Percentiles rank a stretch among this genome's conserved stretches.
Evolutionary conservation across 2,329 filamentous ascomycete genomes (phyloP).

Genomic region (Beauveria sp.): DNA sequence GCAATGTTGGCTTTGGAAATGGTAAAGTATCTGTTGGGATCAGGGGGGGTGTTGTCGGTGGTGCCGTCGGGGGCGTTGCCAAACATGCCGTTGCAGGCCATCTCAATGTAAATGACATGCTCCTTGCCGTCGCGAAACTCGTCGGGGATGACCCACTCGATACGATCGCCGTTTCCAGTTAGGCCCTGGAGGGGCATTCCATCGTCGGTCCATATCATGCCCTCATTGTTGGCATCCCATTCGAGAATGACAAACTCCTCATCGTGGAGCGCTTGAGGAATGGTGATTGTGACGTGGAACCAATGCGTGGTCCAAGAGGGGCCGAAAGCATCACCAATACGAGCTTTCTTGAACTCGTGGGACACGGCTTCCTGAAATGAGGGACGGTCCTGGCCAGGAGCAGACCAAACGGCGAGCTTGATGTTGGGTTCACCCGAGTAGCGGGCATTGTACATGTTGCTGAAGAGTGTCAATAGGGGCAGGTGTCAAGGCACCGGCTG

Average conservation of each 20-base stretch:
- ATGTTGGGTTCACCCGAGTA: constrained; percentile 65
- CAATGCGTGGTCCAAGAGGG: constrained; percentile 97
- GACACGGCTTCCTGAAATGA: constrained; percentile 76
- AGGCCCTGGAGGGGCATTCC: constrained; percentile 88
- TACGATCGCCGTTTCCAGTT: constrained; percentile 80
- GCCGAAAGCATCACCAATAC: constrained; percentile 73
- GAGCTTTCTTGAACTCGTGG: constrained; percentile 66
- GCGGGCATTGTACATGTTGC: constrained; percentile 32
- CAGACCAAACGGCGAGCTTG: constrained; percentile 79
- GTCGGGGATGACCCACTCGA: constrained; percentile 85
- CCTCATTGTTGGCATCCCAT: constrained; percentile 93
- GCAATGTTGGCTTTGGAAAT: constrained; percentile 77
- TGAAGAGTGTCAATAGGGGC: constrained; percentile 18
- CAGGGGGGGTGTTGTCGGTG: constrained; percentile 72
- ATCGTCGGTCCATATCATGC: constrained; percentile 85
- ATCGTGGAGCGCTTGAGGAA: constrained; percentile 64
- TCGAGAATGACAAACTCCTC: constrained; percentile 88
- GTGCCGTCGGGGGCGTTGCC: constrained; percentile 82
- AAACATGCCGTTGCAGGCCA: constrained; percentile 99
- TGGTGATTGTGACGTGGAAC: constrained; percentile 77
- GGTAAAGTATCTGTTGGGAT: constrained; percentile 73
- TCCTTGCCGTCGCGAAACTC: constrained; percentile 76
- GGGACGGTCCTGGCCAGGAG: constrained; percentile 70
- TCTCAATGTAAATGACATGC: constrained; percentile 90
- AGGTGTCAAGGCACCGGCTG: neutral